phyloP scores from a whole-genome alignment of 352 stramenopile species.

The Stramenopiles sp. region DNA sequence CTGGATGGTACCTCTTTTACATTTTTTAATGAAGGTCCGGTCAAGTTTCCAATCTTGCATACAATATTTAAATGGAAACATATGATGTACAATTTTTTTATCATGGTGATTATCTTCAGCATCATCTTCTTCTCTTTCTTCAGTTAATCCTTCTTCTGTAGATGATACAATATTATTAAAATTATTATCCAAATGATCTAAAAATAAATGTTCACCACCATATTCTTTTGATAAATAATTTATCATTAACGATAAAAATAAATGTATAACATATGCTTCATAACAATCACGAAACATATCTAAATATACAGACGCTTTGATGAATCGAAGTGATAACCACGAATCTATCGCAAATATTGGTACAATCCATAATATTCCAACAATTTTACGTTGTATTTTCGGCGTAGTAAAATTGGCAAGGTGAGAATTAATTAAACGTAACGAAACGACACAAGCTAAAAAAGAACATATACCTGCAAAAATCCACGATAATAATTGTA shows the following conservation, averaged over 20 bases:
- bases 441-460: slow-evolving; percentile 51
- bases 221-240: slow-evolving; percentile 72
- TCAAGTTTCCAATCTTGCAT: slow-evolving; percentile 46
- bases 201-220: slow-evolving; percentile 37
- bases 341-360: slow-evolving; percentile 89
- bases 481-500: neutral
- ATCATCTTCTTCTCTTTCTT: too few species aligned
- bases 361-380: slow-evolving; percentile 95
- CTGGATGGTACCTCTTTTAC: slow-evolving; percentile 80
- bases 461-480: slow-evolving; percentile 73
- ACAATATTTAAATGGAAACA: slow-evolving; percentile 44
- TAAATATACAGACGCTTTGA: slow-evolving; percentile 63
- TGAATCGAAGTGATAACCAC: slow-evolving; percentile 89
- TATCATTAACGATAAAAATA: slow-evolving; percentile 88
- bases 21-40: slow-evolving; percentile 63
- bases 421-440: slow-evolving; percentile 69
- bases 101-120: neutral
- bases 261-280: slow-evolving; percentile 92
- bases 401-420: slow-evolving; percentile 69
- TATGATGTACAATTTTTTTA: slow-evolving; percentile 25
- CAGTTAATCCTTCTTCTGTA: too few species aligned
- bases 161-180: slow-evolving; percentile 26
- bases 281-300: slow-evolving; percentile 87
- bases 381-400: slow-evolving; percentile 80
- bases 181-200: slow-evolving; percentile 13